Evolutionary conservation across 2,329 filamentous ascomycete species (phyloP).

Genomic region (Calcarisporium arbuscula): DNA sequence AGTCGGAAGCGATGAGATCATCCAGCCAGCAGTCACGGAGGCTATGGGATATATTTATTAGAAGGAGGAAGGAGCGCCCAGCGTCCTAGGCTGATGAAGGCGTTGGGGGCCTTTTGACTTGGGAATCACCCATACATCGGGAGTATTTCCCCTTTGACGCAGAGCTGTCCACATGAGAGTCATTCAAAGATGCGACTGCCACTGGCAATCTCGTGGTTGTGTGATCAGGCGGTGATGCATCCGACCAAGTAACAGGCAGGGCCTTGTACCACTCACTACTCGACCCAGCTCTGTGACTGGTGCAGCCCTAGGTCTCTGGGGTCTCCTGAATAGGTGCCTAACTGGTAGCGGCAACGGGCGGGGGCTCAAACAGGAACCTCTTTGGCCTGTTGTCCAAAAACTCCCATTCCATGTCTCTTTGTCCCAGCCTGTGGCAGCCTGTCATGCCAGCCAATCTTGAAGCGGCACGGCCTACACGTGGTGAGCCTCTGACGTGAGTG

Average conservation of each 20-base stretch:
- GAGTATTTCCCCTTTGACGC: too few relatives aligned
- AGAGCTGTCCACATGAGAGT: too few relatives aligned
- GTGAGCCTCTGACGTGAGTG: slow-evolving; percentile 9
- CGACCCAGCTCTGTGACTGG: too few relatives aligned
- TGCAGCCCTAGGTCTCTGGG: not conserved
- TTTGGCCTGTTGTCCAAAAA: not conserved
- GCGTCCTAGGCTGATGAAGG: too few relatives aligned
- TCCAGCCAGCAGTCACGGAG: too few relatives aligned
- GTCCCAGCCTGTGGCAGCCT: too few relatives aligned
- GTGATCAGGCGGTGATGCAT: not conserved
- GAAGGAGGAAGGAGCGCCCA: too few relatives aligned
- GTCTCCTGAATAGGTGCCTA: not conserved
- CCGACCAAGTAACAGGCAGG: not conserved
- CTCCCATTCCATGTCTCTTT: slow-evolving; percentile 1
- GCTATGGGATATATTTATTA: too few relatives aligned
- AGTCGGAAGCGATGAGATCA: too few relatives aligned
- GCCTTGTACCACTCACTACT: not conserved
- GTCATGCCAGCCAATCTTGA: slow-evolving; percentile 11
- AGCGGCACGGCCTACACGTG: slow-evolving; percentile 12
- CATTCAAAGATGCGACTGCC: not conserved
- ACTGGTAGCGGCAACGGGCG: not conserved
- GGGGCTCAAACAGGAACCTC: not conserved
- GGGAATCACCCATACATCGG: too few relatives aligned
- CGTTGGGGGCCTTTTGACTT: too few relatives aligned
- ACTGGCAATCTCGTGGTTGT: not conserved